These are phyloP conservation scores for Scleroderma bovista DNA, from an alignment of 768 basidiomycete genomes.

Conservation along the genomic window DNA sequence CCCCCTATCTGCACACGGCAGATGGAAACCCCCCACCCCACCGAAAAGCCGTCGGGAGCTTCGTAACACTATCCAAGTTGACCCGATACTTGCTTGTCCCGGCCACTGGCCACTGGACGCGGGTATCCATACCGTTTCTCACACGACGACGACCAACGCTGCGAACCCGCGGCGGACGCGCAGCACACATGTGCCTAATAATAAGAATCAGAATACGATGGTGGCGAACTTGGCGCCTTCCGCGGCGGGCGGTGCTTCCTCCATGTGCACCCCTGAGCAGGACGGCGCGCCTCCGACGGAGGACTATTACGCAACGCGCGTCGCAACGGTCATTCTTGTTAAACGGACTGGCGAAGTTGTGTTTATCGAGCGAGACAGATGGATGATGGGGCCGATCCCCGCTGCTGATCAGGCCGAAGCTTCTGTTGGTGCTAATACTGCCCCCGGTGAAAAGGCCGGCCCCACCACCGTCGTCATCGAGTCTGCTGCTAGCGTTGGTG, in stretches of 20 bases:
- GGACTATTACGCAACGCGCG: slow-evolving; percentile 58
- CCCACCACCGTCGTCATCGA: too few relatives aligned
- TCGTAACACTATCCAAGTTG: slow-evolving; percentile 58
- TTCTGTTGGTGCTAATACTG: too few relatives aligned
- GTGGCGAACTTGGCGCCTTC: neutral
- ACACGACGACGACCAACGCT: too few relatives aligned
- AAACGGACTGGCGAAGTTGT: slow-evolving; percentile 51
- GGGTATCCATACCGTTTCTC: too few relatives aligned
- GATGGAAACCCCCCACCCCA: slow-evolving; percentile 42
- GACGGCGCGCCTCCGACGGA: neutral
- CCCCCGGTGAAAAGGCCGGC: too few relatives aligned
- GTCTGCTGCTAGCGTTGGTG: too few relatives aligned
- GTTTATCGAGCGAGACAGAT: slow-evolving; percentile 72
- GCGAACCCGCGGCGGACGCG: too few relatives aligned
- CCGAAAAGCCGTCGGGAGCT: slow-evolving; percentile 48
- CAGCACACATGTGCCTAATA: too few relatives aligned
- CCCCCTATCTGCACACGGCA: neutral
- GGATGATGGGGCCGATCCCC: slow-evolving; percentile 44
- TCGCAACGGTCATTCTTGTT: slow-evolving; percentile 68
- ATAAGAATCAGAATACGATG: neutral
- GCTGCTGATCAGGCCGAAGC: too few relatives aligned
- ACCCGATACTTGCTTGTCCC: slow-evolving; percentile 37
- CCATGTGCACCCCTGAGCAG: neutral
- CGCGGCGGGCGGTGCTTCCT: neutral
- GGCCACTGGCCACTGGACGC: neutral